Evolutionary conservation across 257 asterid genomes (phyloP).

Genomic region (Solanum ossicruentum): DNA sequence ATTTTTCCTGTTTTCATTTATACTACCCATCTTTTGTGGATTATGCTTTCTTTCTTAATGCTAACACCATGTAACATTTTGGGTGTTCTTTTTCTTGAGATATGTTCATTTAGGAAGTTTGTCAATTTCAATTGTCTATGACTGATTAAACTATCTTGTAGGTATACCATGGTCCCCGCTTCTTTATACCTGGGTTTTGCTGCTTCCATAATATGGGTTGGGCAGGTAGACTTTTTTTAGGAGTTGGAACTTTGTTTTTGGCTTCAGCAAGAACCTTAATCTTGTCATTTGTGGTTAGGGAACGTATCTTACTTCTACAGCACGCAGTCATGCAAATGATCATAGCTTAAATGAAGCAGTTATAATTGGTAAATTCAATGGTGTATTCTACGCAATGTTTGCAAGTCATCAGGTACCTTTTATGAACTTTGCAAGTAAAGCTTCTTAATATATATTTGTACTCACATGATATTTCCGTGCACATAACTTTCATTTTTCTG

Average conservation of each 20-base stretch:
- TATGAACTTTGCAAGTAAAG: neutral
- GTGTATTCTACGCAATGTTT: conserved; percentile 79
- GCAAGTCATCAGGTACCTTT: conserved; percentile 78
- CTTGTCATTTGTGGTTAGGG: conserved; percentile 36
- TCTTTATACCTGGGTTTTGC: conserved; percentile 88
- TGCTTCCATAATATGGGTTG: conserved; percentile 96
- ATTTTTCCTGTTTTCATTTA: neutral
- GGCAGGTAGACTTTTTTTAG: conserved; percentile 38
- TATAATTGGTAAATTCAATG: conserved; percentile 76
- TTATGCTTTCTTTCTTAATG: neutral
- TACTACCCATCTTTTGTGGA: neutral
- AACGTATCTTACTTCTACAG: conserved; percentile 79
- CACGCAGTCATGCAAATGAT: conserved; percentile 58
- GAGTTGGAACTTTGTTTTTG: neutral
- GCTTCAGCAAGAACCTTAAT: neutral
- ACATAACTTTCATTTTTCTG: neutral
- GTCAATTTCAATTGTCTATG: neutral
- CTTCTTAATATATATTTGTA: neutral
- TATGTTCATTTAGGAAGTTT: neutral
- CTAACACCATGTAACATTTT: neutral
- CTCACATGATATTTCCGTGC: neutral
- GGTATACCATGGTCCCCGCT: conserved; percentile 96
- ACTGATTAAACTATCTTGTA: conserved; percentile 5
- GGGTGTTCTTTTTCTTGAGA: neutral
- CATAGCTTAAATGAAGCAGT: conserved; percentile 51